Conservation (phyloP, 140 eudicot genomes). For the Erigeron philadelphicus region DNA sequence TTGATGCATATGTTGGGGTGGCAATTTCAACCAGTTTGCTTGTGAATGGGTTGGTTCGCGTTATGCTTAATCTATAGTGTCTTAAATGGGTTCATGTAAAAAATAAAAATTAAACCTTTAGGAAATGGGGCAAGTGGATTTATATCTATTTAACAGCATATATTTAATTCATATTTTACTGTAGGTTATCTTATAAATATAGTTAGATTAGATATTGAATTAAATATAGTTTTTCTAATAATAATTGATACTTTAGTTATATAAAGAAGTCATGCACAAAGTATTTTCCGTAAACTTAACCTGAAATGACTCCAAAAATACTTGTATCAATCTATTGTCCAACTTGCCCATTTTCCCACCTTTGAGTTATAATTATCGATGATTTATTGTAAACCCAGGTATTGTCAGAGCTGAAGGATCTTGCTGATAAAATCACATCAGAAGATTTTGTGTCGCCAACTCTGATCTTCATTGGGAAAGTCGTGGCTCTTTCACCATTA, state of each 20-base stretch:
- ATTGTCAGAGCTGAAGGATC: slow-evolving; percentile 68
- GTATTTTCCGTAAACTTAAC: not conserved
- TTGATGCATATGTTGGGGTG: not conserved
- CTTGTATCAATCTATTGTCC: not conserved
- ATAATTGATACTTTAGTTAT: not conserved
- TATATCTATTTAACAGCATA: not conserved
- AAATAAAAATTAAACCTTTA: not conserved
- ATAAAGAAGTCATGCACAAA: not conserved
- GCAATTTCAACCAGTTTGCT: not conserved
- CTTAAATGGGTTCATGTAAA: not conserved
- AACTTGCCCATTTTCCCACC: not conserved
- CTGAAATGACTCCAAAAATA: not conserved
- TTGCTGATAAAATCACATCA: slow-evolving; percentile 55
- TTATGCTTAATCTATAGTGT: not conserved
- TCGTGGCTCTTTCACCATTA: slow-evolving; percentile 89
- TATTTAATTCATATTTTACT: too few relatives aligned
- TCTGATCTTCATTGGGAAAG: slow-evolving; percentile 77
- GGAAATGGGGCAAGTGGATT: not conserved
- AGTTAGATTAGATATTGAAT: not conserved
- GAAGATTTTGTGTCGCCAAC: slow-evolving; percentile 72
- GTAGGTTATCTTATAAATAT: not conserved
- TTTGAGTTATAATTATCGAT: not conserved
- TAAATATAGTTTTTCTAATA: not conserved
- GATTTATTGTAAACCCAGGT: slow-evolving; percentile 41
- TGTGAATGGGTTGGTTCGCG: not conserved